A percentile compares a stretch with the other conserved stretches of the same genome.
Evolutionary conservation across 805 yeast species (phyloP).

Genomic region (Priceomyces melissophilus): DNA sequence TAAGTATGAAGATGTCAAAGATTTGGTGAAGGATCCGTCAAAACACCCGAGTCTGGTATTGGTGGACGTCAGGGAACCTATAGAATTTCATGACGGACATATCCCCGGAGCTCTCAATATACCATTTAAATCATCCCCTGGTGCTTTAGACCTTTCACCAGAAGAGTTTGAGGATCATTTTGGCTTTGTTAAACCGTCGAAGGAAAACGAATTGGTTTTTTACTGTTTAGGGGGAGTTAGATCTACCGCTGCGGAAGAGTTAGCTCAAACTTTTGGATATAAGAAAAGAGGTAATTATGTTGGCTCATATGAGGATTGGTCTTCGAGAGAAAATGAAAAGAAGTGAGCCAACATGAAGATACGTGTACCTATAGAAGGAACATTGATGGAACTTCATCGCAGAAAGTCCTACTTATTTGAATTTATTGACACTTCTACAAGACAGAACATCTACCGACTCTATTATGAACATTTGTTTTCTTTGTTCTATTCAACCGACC

Average conservation of each 20-base stretch:
- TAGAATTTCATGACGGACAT: slow-evolving; percentile 67
- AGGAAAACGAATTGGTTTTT: slow-evolving; percentile 72
- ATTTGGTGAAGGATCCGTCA: slow-evolving; percentile 41
- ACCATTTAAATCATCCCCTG: slow-evolving; percentile 88
- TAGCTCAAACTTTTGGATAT: slow-evolving; percentile 90
- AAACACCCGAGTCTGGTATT: slow-evolving; percentile 47
- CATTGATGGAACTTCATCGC: no score
- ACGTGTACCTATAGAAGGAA: no score
- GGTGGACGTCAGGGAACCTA: slow-evolving; percentile 92
- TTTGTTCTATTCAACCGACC: no score
- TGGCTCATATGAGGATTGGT: slow-evolving; percentile 91
- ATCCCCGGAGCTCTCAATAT: slow-evolving; percentile 84
- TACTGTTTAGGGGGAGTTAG: slow-evolving; percentile 94
- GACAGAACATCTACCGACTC: no score
- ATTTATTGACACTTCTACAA: no score
- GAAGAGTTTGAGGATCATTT: slow-evolving; percentile 81
- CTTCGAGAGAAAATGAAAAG: slow-evolving; percentile 28
- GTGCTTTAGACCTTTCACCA: slow-evolving; percentile 75
- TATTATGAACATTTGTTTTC: no score
- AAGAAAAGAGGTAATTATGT: slow-evolving; percentile 76
- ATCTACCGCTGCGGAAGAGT: slow-evolving; percentile 84
- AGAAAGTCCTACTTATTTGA: no score
- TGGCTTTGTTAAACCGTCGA: slow-evolving; percentile 75
- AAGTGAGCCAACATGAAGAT: not conserved
- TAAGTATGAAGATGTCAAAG: slow-evolving; percentile 49